Percentiles rank a stretch among this genome's conserved stretches.
phyloP scores from a whole-genome alignment of 2,329 filamentous ascomycete genomes.

The Aspergillus tamarii region DNA sequence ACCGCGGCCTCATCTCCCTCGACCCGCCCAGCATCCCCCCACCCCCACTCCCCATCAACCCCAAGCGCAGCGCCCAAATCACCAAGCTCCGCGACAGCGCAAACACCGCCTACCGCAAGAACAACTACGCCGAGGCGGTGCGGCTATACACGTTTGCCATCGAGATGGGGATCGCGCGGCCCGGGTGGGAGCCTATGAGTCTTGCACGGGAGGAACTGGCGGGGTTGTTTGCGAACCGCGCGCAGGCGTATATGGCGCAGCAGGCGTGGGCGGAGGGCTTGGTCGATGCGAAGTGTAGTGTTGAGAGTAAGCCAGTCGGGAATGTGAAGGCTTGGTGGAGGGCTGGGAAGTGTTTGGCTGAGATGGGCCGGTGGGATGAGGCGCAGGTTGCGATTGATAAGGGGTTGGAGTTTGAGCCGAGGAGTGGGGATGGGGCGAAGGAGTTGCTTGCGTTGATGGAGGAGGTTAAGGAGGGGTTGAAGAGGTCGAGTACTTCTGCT shows the following conservation, averaged over 20 bases:
- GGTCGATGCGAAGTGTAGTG: constrained; percentile 84
- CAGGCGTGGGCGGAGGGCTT: constrained; percentile 82
- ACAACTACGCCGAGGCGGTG: constrained; percentile 72
- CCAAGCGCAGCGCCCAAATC: constrained; percentile 85
- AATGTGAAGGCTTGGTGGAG: constrained; percentile 97
- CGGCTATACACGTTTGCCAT: constrained; percentile 84
- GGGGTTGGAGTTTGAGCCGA: constrained; percentile 81
- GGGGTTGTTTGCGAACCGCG: constrained; percentile 79
- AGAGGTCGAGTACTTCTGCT: constrained; percentile 34
- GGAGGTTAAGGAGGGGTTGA: constrained; percentile 66
- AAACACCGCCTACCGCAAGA: constrained; percentile 80
- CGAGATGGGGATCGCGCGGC: constrained; percentile 81
- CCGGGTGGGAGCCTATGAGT: constrained; percentile 83
- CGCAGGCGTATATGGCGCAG: constrained; percentile 84
- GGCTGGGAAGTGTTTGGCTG: constrained; percentile 77
- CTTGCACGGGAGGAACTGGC: constrained; percentile 84
- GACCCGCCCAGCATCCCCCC: constrained; percentile 72
- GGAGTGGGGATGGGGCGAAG: constrained; percentile 51
- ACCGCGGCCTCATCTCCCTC: constrained; percentile 70
- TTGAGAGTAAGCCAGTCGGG: constrained; percentile 81
- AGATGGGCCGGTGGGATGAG: constrained; percentile 89
- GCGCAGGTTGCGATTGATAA: constrained; percentile 75
- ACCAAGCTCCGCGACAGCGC: constrained; percentile 87
- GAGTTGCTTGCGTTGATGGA: constrained; percentile 63
- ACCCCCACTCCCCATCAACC: constrained; percentile 87